These are phyloP conservation scores for Aspergillus ochraceus DNA, from an alignment of 2,329 filamentous ascomycete genomes.

Conservation along the genomic window DNA sequence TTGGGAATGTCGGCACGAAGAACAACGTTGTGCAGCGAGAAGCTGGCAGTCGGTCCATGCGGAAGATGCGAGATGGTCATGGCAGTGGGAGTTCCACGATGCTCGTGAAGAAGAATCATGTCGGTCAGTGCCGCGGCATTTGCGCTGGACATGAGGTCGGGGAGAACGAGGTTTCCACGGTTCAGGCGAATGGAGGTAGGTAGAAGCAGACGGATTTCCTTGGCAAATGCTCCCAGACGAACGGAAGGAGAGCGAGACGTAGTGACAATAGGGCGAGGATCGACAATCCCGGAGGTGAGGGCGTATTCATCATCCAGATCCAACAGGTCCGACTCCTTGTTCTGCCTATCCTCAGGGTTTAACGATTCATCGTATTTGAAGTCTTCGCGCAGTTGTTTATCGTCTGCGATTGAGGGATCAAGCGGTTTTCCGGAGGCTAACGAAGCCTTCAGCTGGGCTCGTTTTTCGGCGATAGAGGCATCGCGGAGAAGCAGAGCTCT, in stretches of 20 bases:
- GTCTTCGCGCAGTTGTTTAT: slow-evolving; percentile 79
- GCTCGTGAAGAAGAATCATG: slow-evolving; percentile 84
- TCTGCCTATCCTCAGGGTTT: slow-evolving; percentile 54
- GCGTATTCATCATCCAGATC: slow-evolving; percentile 92
- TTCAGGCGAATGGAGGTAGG: slow-evolving; percentile 88
- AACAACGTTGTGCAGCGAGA: slow-evolving; percentile 89
- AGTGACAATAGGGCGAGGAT: slow-evolving; percentile 85
- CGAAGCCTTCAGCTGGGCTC: slow-evolving; percentile 80
- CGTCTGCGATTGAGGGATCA: slow-evolving; percentile 78
- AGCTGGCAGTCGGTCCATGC: slow-evolving; percentile 83
- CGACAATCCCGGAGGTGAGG: slow-evolving; percentile 84
- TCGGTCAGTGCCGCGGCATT: slow-evolving; percentile 79
- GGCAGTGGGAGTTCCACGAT: slow-evolving; percentile 87
- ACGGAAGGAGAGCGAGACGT: slow-evolving; percentile 87
- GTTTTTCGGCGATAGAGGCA: slow-evolving; percentile 89
- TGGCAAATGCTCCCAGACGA: slow-evolving; percentile 83
- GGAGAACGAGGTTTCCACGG: slow-evolving; percentile 83
- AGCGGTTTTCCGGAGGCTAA: slow-evolving; percentile 86
- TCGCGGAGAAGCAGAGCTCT: slow-evolving; percentile 83
- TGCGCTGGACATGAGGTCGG: slow-evolving; percentile 79
- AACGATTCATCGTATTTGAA: slow-evolving; percentile 91
- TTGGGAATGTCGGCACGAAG: slow-evolving; percentile 91
- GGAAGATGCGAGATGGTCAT: slow-evolving; percentile 85
- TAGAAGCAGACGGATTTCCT: slow-evolving; percentile 81
- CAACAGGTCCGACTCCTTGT: slow-evolving; percentile 80